These are phyloP conservation scores for Blumeria graminis DNA, from an alignment of 2,329 filamentous ascomycete species.

Conservation along the genomic window DNA sequence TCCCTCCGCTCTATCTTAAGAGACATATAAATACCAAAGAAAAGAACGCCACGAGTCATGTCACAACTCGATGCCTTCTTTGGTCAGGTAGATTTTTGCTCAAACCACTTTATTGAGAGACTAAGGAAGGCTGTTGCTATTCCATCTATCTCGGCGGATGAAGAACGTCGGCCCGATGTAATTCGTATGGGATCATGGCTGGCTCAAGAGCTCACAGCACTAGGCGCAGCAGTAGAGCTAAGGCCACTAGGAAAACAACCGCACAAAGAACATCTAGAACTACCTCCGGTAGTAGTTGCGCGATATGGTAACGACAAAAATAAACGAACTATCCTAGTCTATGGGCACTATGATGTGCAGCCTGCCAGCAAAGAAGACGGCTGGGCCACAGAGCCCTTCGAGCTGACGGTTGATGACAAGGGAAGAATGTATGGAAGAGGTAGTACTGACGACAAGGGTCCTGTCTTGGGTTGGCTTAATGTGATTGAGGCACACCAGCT, in stretches of 20 bases:
- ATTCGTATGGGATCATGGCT: conserved; percentile 92
- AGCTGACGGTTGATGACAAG: conserved; percentile 66
- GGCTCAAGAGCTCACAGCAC: conserved; percentile 51
- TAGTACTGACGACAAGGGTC: conserved; percentile 92
- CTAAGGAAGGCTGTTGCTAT: conserved; percentile 85
- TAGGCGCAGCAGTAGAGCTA: conserved; percentile 74
- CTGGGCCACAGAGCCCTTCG: conserved; percentile 88
- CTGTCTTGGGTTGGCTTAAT: conserved; percentile 91
- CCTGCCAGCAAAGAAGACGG: conserved; percentile 82
- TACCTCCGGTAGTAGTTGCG: conserved; percentile 78
- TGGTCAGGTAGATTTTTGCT: conserved; percentile 64
- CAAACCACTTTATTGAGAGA: conserved; percentile 67
- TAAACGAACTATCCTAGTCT: conserved; percentile 89
- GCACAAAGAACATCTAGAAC: conserved; percentile 67
- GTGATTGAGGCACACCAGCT: conserved; percentile 95
- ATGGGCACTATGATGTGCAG: conserved; percentile 97
- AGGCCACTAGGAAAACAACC: conserved; percentile 78
- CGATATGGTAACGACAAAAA: conserved; percentile 79
- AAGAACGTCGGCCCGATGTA: conserved; percentile 71
- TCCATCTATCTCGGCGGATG: conserved; percentile 82
- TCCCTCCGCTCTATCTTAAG: too few species aligned
- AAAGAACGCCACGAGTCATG: too few species aligned
- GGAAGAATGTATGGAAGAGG: conserved; percentile 91
- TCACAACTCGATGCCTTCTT: conserved; percentile 76
- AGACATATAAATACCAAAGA: too few species aligned